A percentile compares a stretch with the other conserved stretches of the same genome.
These are phyloP conservation scores for Russula lepida DNA, from an alignment of 768 basidiomycete species.

Conservation along the genomic window DNA sequence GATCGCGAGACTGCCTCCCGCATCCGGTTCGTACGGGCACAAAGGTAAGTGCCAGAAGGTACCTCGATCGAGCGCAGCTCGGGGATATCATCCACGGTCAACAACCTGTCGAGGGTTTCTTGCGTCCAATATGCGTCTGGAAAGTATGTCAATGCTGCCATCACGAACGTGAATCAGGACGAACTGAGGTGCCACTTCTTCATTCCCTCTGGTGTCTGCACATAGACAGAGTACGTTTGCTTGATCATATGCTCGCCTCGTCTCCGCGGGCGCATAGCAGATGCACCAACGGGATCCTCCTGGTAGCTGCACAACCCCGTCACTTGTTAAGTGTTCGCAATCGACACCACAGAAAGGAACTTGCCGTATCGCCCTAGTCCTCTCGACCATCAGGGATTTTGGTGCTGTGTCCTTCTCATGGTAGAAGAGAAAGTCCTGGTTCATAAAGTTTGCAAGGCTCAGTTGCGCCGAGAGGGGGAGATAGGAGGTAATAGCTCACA, in stretches of 20 bases:
- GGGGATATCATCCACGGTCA: slow-evolving; percentile 52
- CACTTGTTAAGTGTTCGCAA: neutral
- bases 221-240: slow-evolving; percentile 34
- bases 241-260: slow-evolving; percentile 27
- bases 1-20: slow-evolving; percentile 21
- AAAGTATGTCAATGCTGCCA: neutral
- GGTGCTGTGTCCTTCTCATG: slow-evolving; percentile 31
- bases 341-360: neutral
- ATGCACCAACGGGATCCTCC: slow-evolving; percentile 20
- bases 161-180: slow-evolving; percentile 6
- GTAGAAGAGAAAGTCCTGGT: slow-evolving; percentile 34
- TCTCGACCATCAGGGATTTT: slow-evolving; percentile 23
- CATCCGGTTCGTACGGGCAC: slow-evolving; percentile 41
- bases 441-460: neutral
- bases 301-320: slow-evolving; percentile 20
- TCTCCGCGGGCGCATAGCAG: slow-evolving; percentile 17
- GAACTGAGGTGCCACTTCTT: slow-evolving; percentile 35
- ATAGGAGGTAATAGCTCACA: slow-evolving; percentile 6
- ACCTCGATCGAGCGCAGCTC: slow-evolving; percentile 45
- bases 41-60: slow-evolving; percentile 53
- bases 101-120: slow-evolving; percentile 47
- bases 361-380: slow-evolving; percentile 23
- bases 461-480: neutral
- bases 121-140: slow-evolving; percentile 73
- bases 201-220: slow-evolving; percentile 25